Evolutionary conservation across 495 filamentous ascomycete genomes (phyloP), one percentile per base, ranked within the genome.

Genomic region (Aspergillus sclerotiicarbonarius): DNA sequence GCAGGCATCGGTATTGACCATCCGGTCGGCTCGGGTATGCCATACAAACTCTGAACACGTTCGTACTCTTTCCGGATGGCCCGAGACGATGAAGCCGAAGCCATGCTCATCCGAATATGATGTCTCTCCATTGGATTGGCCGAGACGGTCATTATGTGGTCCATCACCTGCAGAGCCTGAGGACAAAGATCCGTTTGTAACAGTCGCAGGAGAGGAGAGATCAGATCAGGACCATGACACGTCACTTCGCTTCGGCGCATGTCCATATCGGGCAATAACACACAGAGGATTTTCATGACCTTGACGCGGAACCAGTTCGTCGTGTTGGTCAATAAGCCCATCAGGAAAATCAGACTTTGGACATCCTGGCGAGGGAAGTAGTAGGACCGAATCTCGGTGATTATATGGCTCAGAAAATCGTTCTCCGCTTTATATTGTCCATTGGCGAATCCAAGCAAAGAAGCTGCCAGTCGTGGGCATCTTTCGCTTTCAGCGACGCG

Each of bases 1-100:
- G 92, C 92, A 18, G 94, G 94, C 72, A 93, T 88, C 2, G 95
- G 94, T 33, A 99, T 90, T 1, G 95, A 92, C 94, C 94, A 99
- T 7, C 94, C 94, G 3, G 89, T 92, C 25, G 91, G 89, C 67
- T 97, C 92, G 2, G 94, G 94, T 57, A 99, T 97, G 48, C 94
- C 94, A 68, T 97, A 99, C 19, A 99, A 76, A 67, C 91, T 96
- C 65, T 96, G 87, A 6, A 91, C 95, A 31, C 88, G 87, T 64
- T 96, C 94, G 65, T 96, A 98, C 69, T 96, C 91, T 66, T 97
- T 97, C 41, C 90, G 85, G 48, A 92, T 87, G 0, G 87, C 86
- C 60, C 89, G 87, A 1, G 91, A 92, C 18, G 88, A 89, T 20
- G 84, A 84, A 37, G 87, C 82, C 8, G 76, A 78, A 7, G 89